Evolutionary conservation across 2,329 filamentous ascomycete species (phyloP), one percentile per base, ranked within the genome.

Genomic region (Zasmidium citrigriseum): DNA sequence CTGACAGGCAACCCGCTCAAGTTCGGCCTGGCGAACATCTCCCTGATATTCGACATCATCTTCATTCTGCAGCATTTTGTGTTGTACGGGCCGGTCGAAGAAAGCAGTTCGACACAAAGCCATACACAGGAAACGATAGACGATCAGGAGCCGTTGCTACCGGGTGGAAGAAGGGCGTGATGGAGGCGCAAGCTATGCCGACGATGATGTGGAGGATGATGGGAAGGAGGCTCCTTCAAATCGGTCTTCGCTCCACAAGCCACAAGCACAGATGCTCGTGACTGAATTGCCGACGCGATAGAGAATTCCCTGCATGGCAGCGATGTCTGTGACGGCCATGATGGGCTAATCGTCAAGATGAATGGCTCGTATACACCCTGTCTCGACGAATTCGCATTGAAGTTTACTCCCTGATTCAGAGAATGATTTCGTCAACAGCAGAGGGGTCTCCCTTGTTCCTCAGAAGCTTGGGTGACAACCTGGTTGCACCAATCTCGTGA

Each of bases 1-100:
- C 82, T 98, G 58, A 92, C 88, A 0, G 93, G 93, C 1, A 98
- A 98, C 73, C 91, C 92, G 0, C 88, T 95, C 67, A 99, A 98
- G 78, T 86, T 98, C 58, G 86, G 87, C 2, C 81, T 98, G 45
- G 89, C 90, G 14, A 93, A 96, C 70, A 85, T 96, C 47, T 91
- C 88, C 58, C 88, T 98, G 67, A 73, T 90, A 2, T 98, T 96
- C 73, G 93, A 98, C 72, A 63, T 89, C 27, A 80, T 96, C 50
- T 98, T 98, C 72, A 88, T 98, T 52, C 70, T 83, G 3, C 95
- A 99, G 77, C 95, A 98, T 75, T 98, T 93, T 68, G 78, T 93
- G 34, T 74, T 96, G 20, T 98, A 96, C 71, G 60, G 71, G 16
- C 64, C 69, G 9, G 66, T 71, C 4, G 64, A 67, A 66, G 59